These are phyloP conservation scores for Exophiala alcalophila DNA, from an alignment of 2,329 filamentous ascomycete genomes.

Conservation along the genomic window DNA sequence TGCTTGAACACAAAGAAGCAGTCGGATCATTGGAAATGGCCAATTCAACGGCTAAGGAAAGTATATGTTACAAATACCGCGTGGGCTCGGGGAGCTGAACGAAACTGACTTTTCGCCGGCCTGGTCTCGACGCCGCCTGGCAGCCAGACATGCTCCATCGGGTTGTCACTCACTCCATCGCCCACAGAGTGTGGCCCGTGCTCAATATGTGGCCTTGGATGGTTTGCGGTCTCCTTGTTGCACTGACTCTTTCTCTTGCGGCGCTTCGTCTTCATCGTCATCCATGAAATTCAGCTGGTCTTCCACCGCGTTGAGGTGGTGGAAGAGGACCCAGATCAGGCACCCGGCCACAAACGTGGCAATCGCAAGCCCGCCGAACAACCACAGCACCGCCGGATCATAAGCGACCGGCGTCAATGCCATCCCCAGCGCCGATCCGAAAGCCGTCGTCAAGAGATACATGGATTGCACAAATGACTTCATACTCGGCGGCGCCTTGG, in stretches of 20 bases:
- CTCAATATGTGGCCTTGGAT: background rate
- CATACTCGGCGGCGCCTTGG: conserved; percentile 68
- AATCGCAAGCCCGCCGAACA: conserved; percentile 36
- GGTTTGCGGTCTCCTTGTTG: background rate
- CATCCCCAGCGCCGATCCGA: conserved; percentile 55
- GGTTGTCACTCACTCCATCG: too few species aligned
- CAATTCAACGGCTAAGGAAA: too few species aligned
- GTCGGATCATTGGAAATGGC: too few species aligned
- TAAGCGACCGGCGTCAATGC: conserved; percentile 28
- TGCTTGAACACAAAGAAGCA: too few species aligned
- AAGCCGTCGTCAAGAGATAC: conserved; percentile 57
- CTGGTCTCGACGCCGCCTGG: too few species aligned
- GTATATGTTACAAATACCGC: too few species aligned
- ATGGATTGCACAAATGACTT: conserved; percentile 60
- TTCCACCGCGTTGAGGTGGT: conserved; percentile 37
- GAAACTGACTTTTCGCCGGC: too few species aligned
- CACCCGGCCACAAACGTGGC: conserved; percentile 2
- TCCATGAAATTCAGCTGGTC: conserved; percentile 21
- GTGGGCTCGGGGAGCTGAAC: too few species aligned
- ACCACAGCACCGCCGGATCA: conserved; percentile 65
- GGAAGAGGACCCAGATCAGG: conserved; percentile 8
- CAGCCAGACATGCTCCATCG: too few species aligned
- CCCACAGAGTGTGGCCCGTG: too few species aligned
- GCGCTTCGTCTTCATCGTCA: background rate
- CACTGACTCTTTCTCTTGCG: conserved; percentile 3